A percentile compares a stretch with the other conserved stretches of the same genome.
phyloP scores from a whole-genome alignment of 129 eudicot species.

The Apium graveolens region DNA sequence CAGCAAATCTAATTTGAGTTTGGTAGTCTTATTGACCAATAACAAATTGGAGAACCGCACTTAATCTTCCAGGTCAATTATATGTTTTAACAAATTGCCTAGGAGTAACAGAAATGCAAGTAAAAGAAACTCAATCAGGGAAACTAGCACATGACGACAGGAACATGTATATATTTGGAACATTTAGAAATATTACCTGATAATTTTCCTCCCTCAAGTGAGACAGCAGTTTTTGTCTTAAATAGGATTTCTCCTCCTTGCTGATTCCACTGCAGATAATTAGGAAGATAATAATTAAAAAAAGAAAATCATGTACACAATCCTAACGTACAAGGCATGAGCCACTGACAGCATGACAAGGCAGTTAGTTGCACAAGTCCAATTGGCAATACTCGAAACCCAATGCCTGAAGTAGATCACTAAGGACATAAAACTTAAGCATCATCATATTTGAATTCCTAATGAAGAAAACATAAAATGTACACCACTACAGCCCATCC shows the following conservation, averaged over 20 bases:
- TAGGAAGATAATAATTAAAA: not conserved
- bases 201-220: conserved; percentile 90
- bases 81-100: not conserved
- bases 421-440: not conserved
- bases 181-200: conserved; percentile 41
- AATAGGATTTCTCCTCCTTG: conserved; percentile 72
- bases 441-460: not conserved
- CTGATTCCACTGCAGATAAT: conserved; percentile 62
- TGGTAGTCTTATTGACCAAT: not conserved
- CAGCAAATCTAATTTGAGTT: not conserved
- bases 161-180: conserved; percentile 7
- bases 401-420: not conserved
- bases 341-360: not conserved
- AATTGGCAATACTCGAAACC: not conserved
- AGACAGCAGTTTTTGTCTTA: conserved; percentile 72
- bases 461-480: not conserved
- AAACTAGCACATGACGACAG: conserved; percentile 9
- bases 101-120: not conserved
- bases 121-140: not conserved
- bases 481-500: not conserved
- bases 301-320: not conserved
- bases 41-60: not conserved
- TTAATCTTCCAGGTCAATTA: not conserved
- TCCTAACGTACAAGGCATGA: not conserved
- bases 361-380: not conserved